Percentiles rank a stretch among this genome's conserved stretches.
phyloP scores from a whole-genome alignment of 2,329 filamentous ascomycete species.

The Talaromyces sp. region DNA sequence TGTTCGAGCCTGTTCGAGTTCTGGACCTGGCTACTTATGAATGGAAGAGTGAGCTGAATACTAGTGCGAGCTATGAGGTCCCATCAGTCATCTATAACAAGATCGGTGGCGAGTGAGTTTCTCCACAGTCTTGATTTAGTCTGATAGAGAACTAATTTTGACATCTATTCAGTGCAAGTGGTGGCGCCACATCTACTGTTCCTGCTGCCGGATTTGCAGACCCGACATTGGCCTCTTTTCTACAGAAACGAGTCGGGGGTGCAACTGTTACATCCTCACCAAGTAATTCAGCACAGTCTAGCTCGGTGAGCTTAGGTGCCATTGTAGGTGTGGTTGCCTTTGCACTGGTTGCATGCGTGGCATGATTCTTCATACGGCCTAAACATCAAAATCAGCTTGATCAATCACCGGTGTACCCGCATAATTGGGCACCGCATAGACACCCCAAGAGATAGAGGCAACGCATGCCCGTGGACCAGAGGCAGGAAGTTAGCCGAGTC shows the following conservation, averaged over 20 bases:
- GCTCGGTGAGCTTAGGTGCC: constrained; percentile 11
- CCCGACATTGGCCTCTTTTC: neutral
- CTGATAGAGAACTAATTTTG: neutral
- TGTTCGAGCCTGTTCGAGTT: neutral
- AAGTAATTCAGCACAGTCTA: neutral
- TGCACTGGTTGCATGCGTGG: neutral
- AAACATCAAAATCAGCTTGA: neutral
- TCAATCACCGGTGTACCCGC: neutral
- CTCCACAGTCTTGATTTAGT: neutral
- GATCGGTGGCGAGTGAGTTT: constrained; percentile 3
- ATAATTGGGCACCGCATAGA: neutral
- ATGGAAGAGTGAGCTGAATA: constrained; percentile 6
- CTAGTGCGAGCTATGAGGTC: constrained; percentile 1
- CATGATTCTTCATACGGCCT: constrained; percentile 2
- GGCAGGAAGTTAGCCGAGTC: neutral
- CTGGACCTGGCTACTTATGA: constrained; percentile 4
- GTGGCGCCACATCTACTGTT: constrained; percentile 6
- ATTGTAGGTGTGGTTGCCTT: constrained; percentile 16
- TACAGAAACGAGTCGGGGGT: neutral
- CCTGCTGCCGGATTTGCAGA: constrained; percentile 7
- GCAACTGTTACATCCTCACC: neutral
- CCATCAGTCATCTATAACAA: constrained; percentile 4
- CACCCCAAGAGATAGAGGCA: constrained; percentile 4
- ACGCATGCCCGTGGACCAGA: neutral
- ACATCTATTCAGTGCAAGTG: neutral